These are phyloP conservation scores for Dorcoceras hygrometricum DNA, from an alignment of 257 asterid species.

Conservation along the genomic window DNA sequence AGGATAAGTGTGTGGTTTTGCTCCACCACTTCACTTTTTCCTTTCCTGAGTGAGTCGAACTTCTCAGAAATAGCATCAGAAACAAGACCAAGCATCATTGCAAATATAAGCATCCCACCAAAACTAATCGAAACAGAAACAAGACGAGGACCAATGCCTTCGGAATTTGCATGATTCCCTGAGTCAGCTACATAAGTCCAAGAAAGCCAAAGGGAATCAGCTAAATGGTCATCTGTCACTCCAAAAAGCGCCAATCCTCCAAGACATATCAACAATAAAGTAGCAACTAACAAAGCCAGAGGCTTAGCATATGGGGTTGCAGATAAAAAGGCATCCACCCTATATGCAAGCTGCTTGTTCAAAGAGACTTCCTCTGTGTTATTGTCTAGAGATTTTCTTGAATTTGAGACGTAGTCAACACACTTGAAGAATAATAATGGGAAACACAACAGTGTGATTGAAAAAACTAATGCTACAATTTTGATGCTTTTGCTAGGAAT, in stretches of 20 bases:
- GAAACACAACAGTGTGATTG: slow-evolving; percentile 49
- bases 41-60: slow-evolving; percentile 87
- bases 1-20: slow-evolving; percentile 81
- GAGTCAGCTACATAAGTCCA: slow-evolving; percentile 86
- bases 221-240: slow-evolving; percentile 68
- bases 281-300: slow-evolving; percentile 71
- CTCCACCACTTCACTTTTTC: slow-evolving; percentile 94
- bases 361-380: slow-evolving; percentile 60
- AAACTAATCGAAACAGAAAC: slow-evolving; percentile 79
- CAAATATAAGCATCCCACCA: slow-evolving; percentile 95
- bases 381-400: slow-evolving; percentile 52
- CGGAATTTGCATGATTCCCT: slow-evolving; percentile 80
- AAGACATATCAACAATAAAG: slow-evolving; percentile 63
- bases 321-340: slow-evolving; percentile 69
- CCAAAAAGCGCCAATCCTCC: slow-evolving; percentile 87
- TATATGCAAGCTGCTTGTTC: slow-evolving; percentile 75
- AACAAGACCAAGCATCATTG: slow-evolving; percentile 95
- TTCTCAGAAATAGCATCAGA: slow-evolving; percentile 93
- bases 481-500: slow-evolving; percentile 42
- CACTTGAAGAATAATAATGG: slow-evolving; percentile 69
- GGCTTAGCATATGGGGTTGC: slow-evolving; percentile 85
- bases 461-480: slow-evolving; percentile 49
- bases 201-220: slow-evolving; percentile 79
- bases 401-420: slow-evolving; percentile 54
- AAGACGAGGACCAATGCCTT: slow-evolving; percentile 68